These are phyloP conservation scores for Eucalyptus tenuipes DNA, from an alignment of 345 rosid genomes.

Conservation along the genomic window DNA sequence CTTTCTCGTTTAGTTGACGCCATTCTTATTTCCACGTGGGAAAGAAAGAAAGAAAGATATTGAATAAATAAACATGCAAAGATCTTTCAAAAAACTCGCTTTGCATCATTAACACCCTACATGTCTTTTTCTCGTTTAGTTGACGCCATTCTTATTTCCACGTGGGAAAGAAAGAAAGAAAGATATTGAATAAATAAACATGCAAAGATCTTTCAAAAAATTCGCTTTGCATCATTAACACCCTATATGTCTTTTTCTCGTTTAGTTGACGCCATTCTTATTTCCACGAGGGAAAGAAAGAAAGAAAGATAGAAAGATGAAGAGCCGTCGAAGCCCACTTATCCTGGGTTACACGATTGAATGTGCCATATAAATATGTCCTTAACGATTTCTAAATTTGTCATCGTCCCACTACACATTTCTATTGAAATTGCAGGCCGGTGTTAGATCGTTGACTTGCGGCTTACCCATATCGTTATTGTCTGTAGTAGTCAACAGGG, in stretches of 20 bases:
- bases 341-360: neutral
- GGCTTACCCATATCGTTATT: neutral
- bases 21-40: neutral
- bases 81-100: neutral
- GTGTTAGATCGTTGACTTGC: neutral
- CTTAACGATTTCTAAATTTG: neutral
- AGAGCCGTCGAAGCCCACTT: neutral
- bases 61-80: neutral
- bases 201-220: neutral
- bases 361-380: neutral
- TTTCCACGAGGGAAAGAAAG: neutral
- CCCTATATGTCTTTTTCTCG: neutral
- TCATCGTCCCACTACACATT: neutral
- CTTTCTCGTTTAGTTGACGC: neutral
- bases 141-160: rapidly evolving
- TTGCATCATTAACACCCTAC: neutral
- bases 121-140: neutral
- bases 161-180: neutral
- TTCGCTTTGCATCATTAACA: neutral
- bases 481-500: too few species aligned
- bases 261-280: rapidly evolving
- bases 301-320: too few species aligned
- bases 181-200: neutral
- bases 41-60: neutral
- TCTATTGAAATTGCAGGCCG: neutral